A percentile compares a stretch with the other conserved stretches of the same genome.
phyloP scores from a whole-genome alignment of 331 rosid species.

The Cydonia oblonga region DNA sequence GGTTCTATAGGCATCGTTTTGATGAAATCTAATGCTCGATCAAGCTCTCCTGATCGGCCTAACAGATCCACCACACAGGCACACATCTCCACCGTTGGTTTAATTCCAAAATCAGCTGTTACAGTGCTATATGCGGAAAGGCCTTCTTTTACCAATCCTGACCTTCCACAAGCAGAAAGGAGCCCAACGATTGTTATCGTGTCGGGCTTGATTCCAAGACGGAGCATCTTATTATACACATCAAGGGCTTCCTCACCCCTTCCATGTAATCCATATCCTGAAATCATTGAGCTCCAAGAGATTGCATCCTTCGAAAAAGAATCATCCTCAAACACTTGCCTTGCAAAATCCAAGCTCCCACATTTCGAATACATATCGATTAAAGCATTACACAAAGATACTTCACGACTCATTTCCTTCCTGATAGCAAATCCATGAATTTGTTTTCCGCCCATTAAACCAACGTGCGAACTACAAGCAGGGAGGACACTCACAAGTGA shows the following conservation, averaged over 20 bases:
- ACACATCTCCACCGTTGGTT: conserved; percentile 63
- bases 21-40: conserved; percentile 48
- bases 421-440: conserved; percentile 52
- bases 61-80: conserved; percentile 69
- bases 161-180: conserved; percentile 70
- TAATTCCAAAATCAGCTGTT: conserved; percentile 20
- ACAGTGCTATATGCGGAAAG: conserved; percentile 38
- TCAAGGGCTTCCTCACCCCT: conserved; percentile 52
- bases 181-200: conserved; percentile 53
- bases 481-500: conserved; percentile 65
- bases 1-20: conserved; percentile 46
- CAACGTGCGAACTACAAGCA: conserved; percentile 46
- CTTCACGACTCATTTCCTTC: conserved; percentile 35
- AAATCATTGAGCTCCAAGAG: conserved; percentile 70
- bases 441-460: conserved; percentile 55
- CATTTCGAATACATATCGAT: conserved; percentile 75
- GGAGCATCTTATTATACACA: conserved; percentile 45
- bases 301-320: conserved; percentile 43
- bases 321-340: conserved; percentile 38
- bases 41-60: conserved; percentile 54
- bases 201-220: conserved; percentile 51
- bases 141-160: conserved; percentile 68
- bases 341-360: conserved; percentile 57
- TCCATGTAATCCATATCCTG: conserved; percentile 80
- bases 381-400: conserved; percentile 50